phyloP scores from a whole-genome alignment of 2,329 filamentous ascomycete genomes.

The Epichloe elymi region DNA sequence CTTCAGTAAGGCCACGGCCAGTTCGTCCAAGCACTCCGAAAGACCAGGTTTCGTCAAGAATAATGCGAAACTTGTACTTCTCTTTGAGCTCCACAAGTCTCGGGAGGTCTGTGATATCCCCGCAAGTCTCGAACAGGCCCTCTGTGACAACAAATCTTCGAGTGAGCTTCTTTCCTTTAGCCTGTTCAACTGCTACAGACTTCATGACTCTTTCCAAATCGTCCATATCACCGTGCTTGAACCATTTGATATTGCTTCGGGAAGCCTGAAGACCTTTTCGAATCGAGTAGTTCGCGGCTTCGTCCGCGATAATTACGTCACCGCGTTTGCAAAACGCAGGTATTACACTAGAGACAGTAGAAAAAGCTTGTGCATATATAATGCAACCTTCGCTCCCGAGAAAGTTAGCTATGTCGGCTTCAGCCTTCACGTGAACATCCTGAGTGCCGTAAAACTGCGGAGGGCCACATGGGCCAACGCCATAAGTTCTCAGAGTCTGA shows the following conservation, averaged over 20 bases:
- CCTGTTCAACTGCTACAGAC: slow-evolving; percentile 77
- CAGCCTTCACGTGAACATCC: slow-evolving; percentile 95
- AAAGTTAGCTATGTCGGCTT: slow-evolving; percentile 83
- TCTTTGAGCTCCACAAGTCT: slow-evolving; percentile 88
- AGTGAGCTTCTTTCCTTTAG: slow-evolving; percentile 72
- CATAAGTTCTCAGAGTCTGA: slow-evolving; percentile 84
- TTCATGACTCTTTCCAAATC: slow-evolving; percentile 78
- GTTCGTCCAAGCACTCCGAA: slow-evolving; percentile 90
- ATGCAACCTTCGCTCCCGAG: slow-evolving; percentile 82
- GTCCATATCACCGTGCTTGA: slow-evolving; percentile 90
- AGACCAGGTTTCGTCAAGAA: slow-evolving; percentile 94
- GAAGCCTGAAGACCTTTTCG: slow-evolving; percentile 90
- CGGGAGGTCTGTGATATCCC: slow-evolving; percentile 73
- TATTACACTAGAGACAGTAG: slow-evolving; percentile 92
- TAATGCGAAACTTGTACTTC: slow-evolving; percentile 94
- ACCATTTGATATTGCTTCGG: slow-evolving; percentile 84
- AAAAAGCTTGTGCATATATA: slow-evolving; percentile 91
- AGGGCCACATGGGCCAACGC: slow-evolving; percentile 90
- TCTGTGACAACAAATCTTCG: slow-evolving; percentile 93
- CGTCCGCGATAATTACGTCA: slow-evolving; percentile 92
- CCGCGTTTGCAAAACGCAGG: slow-evolving; percentile 94
- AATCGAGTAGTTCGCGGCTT: slow-evolving; percentile 84
- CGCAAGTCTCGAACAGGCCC: slow-evolving; percentile 80
- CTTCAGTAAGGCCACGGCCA: slow-evolving; percentile 84
- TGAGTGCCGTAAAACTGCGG: slow-evolving; percentile 98